phyloP scores from a whole-genome alignment of 768 basidiomycete genomes.

The Russula earlei region DNA sequence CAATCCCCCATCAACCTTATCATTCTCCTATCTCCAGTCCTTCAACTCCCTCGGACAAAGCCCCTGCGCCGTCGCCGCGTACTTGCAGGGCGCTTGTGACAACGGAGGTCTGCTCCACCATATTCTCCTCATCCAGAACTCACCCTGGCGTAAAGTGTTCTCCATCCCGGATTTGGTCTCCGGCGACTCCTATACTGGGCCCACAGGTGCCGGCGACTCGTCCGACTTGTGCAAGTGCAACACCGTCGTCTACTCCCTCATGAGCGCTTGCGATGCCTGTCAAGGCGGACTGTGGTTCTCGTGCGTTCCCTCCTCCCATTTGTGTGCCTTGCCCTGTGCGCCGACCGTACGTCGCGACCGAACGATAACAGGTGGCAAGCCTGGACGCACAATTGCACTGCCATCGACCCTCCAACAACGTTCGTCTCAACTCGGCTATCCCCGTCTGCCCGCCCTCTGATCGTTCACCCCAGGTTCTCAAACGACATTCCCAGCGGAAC shows the following conservation, averaged over 20 bases:
- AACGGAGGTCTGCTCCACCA: background rate
- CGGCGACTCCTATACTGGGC: slow-evolving; percentile 3
- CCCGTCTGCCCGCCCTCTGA: background rate
- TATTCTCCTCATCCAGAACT: background rate
- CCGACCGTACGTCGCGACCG: background rate
- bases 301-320: slow-evolving; percentile 11
- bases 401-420: background rate
- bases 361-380: background rate
- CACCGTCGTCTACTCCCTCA: slow-evolving; percentile 28
- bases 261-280: slow-evolving; percentile 30
- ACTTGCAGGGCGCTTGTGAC: slow-evolving; percentile 2
- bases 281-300: slow-evolving; percentile 17
- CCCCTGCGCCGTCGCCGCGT: background rate
- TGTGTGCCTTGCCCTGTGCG: background rate
- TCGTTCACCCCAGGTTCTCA: background rate
- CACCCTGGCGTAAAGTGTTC: background rate
- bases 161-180: background rate
- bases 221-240: slow-evolving; percentile 27
- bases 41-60: slow-evolving; percentile 5
- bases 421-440: background rate
- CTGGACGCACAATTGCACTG: background rate
- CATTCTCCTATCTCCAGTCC: background rate
- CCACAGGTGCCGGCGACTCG: slow-evolving; percentile 20
- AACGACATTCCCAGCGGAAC: background rate
- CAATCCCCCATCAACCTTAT: background rate